Conservation (phyloP, 768 basidiomycete species). For the Saitozyma sp. region DNA sequence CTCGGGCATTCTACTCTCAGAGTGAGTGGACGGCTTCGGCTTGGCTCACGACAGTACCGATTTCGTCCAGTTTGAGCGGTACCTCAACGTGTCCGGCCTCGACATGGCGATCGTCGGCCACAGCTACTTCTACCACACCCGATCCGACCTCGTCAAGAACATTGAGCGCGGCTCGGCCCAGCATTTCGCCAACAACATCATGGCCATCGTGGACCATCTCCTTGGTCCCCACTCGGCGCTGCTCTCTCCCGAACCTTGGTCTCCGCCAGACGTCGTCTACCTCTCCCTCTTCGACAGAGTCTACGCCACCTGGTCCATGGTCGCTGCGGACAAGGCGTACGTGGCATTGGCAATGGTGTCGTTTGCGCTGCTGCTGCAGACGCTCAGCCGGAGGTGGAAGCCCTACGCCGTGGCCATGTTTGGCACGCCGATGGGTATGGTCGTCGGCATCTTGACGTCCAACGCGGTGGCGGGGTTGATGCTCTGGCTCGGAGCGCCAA, state of each 20-base stretch:
- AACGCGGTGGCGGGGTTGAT: slow-evolving; percentile 74
- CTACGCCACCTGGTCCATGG: slow-evolving; percentile 68
- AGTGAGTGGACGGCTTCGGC: slow-evolving; percentile 59
- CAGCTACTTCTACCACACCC: slow-evolving; percentile 91
- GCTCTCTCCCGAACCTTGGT: slow-evolving; percentile 55
- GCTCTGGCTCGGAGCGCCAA: slow-evolving; percentile 64
- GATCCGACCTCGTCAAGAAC: slow-evolving; percentile 74
- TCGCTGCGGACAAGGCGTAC: slow-evolving; percentile 69
- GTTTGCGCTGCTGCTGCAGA: slow-evolving; percentile 8
- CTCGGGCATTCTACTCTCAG: slow-evolving; percentile 83
- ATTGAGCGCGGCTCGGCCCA: slow-evolving; percentile 80
- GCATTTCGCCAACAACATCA: slow-evolving; percentile 86
- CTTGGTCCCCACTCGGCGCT: slow-evolving; percentile 61
- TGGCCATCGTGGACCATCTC: slow-evolving; percentile 74
- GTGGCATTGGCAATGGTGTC: slow-evolving; percentile 50
- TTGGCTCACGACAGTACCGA: slow-evolving; percentile 67
- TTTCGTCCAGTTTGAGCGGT: slow-evolving; percentile 88
- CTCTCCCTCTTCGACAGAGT: slow-evolving; percentile 70
- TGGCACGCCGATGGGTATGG: slow-evolving; percentile 58
- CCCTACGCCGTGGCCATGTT: slow-evolving; percentile 55
- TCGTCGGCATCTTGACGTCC: slow-evolving; percentile 64
- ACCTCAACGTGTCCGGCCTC: slow-evolving; percentile 83
- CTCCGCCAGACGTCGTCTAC: slow-evolving; percentile 68
- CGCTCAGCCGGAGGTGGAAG: slow-evolving; percentile 24
- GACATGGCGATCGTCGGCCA: slow-evolving; percentile 72